Conservation (phyloP, 2,329 filamentous ascomycete species). For the Aspergillus glaucus region DNA sequence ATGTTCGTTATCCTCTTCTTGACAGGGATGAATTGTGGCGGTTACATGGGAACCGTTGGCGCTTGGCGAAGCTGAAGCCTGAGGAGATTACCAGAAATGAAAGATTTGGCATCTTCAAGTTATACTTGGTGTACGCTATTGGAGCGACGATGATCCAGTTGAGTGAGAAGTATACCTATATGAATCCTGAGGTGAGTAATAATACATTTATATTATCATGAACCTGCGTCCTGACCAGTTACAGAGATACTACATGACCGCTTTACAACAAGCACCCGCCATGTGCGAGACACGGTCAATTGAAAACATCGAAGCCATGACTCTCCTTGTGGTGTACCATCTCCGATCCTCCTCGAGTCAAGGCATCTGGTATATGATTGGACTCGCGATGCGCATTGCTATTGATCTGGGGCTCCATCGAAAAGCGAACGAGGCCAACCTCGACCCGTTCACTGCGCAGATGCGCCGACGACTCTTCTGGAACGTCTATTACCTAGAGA, state of each 20-base stretch:
- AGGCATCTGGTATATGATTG: slow-evolving; percentile 51
- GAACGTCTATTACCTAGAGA: slow-evolving; percentile 47
- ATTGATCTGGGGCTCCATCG: slow-evolving; percentile 49
- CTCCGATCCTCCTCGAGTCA: slow-evolving; percentile 46
- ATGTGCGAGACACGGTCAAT: slow-evolving; percentile 45
- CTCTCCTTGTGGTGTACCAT: slow-evolving; percentile 47
- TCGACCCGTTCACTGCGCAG: slow-evolving; percentile 39
- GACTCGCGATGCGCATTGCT: slow-evolving; percentile 48
- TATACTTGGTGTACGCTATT: slow-evolving; percentile 50
- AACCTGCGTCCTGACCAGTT: slow-evolving; percentile 3
- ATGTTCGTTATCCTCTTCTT: slow-evolving; percentile 47
- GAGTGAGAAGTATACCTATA: slow-evolving; percentile 42
- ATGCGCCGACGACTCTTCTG: slow-evolving; percentile 46
- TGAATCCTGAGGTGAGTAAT: slow-evolving; percentile 36
- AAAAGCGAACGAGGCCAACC: slow-evolving; percentile 39
- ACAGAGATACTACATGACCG: slow-evolving; percentile 45
- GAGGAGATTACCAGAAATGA: slow-evolving; percentile 29
- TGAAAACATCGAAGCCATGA: slow-evolving; percentile 50
- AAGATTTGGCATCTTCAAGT: slow-evolving; percentile 45
- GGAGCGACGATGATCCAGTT: slow-evolving; percentile 45
- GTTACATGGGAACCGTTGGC: slow-evolving; percentile 38
- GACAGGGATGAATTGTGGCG: slow-evolving; percentile 42
- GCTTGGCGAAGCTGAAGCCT: slow-evolving; percentile 31
- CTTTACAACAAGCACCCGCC: slow-evolving; percentile 44
- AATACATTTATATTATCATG: neutral